phyloP scores from a whole-genome alignment of 139 green algal genomes.

The Picocystis salinarum region DNA sequence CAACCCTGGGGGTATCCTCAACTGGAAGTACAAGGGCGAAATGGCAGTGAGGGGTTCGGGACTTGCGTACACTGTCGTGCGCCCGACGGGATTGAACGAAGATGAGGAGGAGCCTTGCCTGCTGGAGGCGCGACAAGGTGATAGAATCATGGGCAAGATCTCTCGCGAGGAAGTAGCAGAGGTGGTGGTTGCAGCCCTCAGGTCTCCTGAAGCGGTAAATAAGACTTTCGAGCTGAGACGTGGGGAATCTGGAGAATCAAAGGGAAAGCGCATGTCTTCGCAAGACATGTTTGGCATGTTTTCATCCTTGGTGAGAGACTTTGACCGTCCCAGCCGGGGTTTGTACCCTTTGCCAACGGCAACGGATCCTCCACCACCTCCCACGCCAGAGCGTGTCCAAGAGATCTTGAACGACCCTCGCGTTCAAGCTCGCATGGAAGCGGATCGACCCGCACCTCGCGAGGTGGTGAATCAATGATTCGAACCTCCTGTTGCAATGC shows the following conservation, averaged over 20 bases:
- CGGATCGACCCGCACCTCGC: too few relatives aligned
- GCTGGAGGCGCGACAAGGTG: slow-evolving; percentile 38
- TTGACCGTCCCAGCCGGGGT: slow-evolving; percentile 28
- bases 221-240: slow-evolving; percentile 67
- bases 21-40: slow-evolving; percentile 64
- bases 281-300: slow-evolving; percentile 30
- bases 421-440: too few relatives aligned
- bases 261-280: slow-evolving; percentile 22
- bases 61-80: slow-evolving; percentile 51
- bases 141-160: slow-evolving; percentile 14
- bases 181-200: slow-evolving; percentile 18
- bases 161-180: slow-evolving; percentile 42
- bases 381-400: slow-evolving; percentile 33
- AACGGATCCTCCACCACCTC: slow-evolving; percentile 35
- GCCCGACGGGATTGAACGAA: slow-evolving; percentile 31
- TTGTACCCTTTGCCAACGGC: slow-evolving; percentile 44
- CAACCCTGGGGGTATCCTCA: slow-evolving; percentile 54
- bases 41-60: slow-evolving; percentile 30
- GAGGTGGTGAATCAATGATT: too few relatives aligned
- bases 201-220: slow-evolving; percentile 20
- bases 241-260: slow-evolving; percentile 24
- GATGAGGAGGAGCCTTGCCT: slow-evolving; percentile 14
- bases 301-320: slow-evolving; percentile 25
- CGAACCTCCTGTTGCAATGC: too few relatives aligned
- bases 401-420: slow-evolving; percentile 33